Base-by-base conservation (phyloP, 2,329 filamentous ascomycete genomes). In the Daldinia sp. region DNA sequence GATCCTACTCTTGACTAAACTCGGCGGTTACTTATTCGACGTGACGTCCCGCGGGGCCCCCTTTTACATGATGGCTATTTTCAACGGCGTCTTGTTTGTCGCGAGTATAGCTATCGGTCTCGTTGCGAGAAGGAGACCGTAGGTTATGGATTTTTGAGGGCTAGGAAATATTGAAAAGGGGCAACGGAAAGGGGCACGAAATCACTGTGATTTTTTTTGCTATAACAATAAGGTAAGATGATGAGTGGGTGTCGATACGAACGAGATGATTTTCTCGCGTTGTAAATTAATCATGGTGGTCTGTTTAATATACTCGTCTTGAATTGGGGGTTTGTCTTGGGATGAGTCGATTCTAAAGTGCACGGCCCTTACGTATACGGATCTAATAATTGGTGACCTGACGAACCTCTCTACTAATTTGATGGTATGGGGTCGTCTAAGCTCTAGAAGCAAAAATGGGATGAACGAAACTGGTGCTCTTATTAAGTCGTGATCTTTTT, bases 41-140 rank as follows among this genome's bases (percentile, higher is more conserved):
- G 82, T 77, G 17, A 80, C 88, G 54, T 89, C 89, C 1, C 83
- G 84, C 2, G 91, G 91, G 0, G 91, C 92, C 9, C 95, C 95
- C 0, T 98, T 99, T 75, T 97, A 93, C 75, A 90, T 98, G 83
- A 94, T 99, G 89, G 93, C 94, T 0, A 81, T 81, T 0, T 98
- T 98, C 75, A 98, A 98, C 74, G 91, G 79, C 0, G 67, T 92
- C 0, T 76, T 97, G 56, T 79, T 96, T 10, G 73, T 87, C 5
- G 83, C 81, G 13, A 84, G 80, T 60, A 63, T 87, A 54, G 76
- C 75, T 3, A 80, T 87, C 67, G 84, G 87, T 71, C 74, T 83
- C 3, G 5, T 21, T 17, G 21, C 21, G 23, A 39, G 50, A 35
- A 53, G 50, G 19, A 30, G 35, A 27, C 19, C 3, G 19, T 39